A percentile compares a stretch with the other conserved stretches of the same genome.
These are phyloP conservation scores for Rubroboletus pulcherrimus DNA, from an alignment of 768 basidiomycete genomes.

Conservation along the genomic window DNA sequence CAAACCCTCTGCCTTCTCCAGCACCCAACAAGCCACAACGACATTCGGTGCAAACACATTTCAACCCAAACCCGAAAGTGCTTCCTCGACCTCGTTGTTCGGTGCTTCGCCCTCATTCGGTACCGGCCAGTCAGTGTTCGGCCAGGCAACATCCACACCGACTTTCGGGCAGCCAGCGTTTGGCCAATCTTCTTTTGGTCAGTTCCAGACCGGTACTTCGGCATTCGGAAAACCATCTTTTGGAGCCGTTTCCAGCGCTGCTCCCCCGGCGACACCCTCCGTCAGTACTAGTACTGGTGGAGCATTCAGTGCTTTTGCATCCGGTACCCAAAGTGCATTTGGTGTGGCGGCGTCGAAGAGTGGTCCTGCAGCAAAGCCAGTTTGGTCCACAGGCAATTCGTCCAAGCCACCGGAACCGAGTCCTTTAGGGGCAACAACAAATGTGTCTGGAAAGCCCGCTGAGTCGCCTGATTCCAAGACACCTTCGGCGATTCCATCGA, in stretches of 20 bases:
- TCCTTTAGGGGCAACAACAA: slow-evolving; percentile 1
- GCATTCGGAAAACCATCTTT: slow-evolving; percentile 26
- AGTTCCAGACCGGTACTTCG: slow-evolving; percentile 12
- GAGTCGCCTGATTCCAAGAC: slow-evolving; percentile 10
- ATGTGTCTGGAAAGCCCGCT: slow-evolving; percentile 6
- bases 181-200: slow-evolving; percentile 33
- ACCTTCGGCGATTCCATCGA: slow-evolving; percentile 9
- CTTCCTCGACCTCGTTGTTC: slow-evolving; percentile 22
- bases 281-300: slow-evolving; percentile 18
- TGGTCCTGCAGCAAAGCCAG: slow-evolving; percentile 19
- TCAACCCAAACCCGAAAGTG: slow-evolving; percentile 11
- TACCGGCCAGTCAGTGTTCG: slow-evolving; percentile 33
- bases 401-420: slow-evolving; percentile 9
- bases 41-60: slow-evolving; percentile 17
- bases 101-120: slow-evolving; percentile 34
- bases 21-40: slow-evolving; percentile 7
- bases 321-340: slow-evolving; percentile 28
- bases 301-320: slow-evolving; percentile 37
- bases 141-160: slow-evolving; percentile 20
- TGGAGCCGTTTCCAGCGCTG: slow-evolving; percentile 5
- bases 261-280: slow-evolving; percentile 13
- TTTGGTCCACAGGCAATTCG: slow-evolving; percentile 15
- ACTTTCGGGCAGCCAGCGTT: slow-evolving; percentile 40
- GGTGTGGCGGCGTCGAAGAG: slow-evolving; percentile 18
- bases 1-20: slow-evolving; percentile 21